Conservation (phyloP, 2,329 filamentous ascomycete species). For the Phyllosticta citribraziliensis region DNA sequence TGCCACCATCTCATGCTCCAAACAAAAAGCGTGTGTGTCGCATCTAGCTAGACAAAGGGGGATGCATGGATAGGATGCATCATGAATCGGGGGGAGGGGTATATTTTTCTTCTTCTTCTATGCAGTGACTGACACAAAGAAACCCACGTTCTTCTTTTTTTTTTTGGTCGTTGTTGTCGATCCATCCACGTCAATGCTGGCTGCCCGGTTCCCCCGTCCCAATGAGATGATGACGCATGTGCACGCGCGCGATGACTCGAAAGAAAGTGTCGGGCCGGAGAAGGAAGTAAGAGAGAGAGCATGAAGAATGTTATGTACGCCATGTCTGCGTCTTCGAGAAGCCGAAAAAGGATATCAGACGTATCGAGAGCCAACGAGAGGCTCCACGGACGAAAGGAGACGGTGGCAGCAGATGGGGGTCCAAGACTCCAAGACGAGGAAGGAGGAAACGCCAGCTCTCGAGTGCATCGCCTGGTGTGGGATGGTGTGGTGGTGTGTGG, state of each 20-base stretch:
- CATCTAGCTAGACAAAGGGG: background rate
- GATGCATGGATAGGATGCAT: no score
- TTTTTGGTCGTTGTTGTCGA: background rate
- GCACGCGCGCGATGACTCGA: background rate
- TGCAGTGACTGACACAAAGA: background rate
- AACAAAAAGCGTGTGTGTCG: background rate
- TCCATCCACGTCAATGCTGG: background rate
- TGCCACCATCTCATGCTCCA: background rate
- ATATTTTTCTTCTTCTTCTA: background rate
- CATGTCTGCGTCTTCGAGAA: background rate
- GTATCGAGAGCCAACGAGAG: background rate
- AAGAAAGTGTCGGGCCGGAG: background rate
- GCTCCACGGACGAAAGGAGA: background rate
- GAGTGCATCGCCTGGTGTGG: background rate
- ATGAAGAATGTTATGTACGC: background rate
- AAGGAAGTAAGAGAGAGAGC: background rate
- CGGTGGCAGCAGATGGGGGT: background rate
- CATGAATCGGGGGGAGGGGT: background rate
- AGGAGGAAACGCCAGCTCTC: background rate
- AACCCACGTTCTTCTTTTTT: background rate
- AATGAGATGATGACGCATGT: background rate
- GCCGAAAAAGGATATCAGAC: background rate
- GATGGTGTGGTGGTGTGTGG: no score
- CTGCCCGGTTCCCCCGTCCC: background rate
- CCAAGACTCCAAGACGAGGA: background rate